phyloP scores from a whole-genome alignment of 2,329 filamentous ascomycete species.

The Zymoseptoria brevis region DNA sequence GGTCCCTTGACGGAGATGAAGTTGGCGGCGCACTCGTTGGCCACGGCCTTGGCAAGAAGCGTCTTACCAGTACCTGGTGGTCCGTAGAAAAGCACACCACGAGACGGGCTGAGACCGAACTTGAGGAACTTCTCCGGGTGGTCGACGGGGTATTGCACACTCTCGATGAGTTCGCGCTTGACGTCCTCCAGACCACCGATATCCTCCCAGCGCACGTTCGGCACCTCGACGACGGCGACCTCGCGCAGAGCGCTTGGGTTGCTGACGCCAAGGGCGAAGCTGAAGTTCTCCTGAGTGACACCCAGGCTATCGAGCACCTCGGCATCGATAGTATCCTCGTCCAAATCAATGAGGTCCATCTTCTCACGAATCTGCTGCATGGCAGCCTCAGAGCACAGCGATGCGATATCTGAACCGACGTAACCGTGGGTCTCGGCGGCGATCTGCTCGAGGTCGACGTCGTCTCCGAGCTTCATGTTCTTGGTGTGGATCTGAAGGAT shows the following conservation, averaged over 20 bases:
- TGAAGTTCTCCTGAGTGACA: constrained; percentile 99
- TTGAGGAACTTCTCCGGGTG: constrained; percentile 99
- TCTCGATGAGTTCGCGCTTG: constrained; percentile 99
- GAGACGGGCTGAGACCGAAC: constrained; percentile 94
- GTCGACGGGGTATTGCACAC: constrained; percentile 97
- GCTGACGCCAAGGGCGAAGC: constrained; percentile 92
- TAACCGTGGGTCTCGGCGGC: constrained; percentile 98
- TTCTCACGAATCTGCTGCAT: constrained; percentile 99
- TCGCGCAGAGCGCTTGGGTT: constrained; percentile 98
- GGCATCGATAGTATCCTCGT: constrained; percentile 97
- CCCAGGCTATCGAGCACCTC: constrained; percentile 97
- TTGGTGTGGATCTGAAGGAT: constrained; percentile 99
- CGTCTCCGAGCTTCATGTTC: constrained; percentile 99
- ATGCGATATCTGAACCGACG: constrained; percentile 95
- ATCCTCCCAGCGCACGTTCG: constrained; percentile 98
- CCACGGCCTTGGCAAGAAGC: constrained; percentile 96
- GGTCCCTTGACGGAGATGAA: constrained; percentile 99
- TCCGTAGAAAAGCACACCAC: constrained; percentile 97
- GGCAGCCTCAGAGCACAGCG: constrained; percentile 95
- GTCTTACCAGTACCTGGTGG: constrained; percentile 99
- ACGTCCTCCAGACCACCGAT: constrained; percentile 97
- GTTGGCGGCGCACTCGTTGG: constrained; percentile 98
- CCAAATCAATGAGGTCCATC: constrained; percentile 98
- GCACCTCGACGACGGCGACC: constrained; percentile 97
- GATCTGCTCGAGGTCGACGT: constrained; percentile 94